A percentile compares a stretch with the other conserved stretches of the same genome.
These are phyloP conservation scores for Lasiosphaeriaceae sp. DNA, from an alignment of 495 filamentous ascomycete genomes.

Conservation along the genomic window DNA sequence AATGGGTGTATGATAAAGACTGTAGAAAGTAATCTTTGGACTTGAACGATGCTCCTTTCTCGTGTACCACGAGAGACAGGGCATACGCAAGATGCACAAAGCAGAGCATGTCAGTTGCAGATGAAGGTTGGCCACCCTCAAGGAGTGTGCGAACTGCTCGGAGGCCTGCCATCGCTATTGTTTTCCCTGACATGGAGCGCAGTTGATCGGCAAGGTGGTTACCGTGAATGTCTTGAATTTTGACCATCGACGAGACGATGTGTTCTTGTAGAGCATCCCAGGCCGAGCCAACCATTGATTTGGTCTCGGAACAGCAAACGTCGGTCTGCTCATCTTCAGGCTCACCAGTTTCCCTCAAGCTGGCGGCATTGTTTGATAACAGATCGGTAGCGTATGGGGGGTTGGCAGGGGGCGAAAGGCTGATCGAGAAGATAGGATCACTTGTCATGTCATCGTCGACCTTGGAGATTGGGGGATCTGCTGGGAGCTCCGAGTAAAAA, in stretches of 20 bases:
- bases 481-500: slow-evolving; percentile 33
- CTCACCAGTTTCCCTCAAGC: slow-evolving; percentile 10
- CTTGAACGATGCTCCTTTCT: slow-evolving; percentile 23
- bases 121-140: slow-evolving; percentile 24
- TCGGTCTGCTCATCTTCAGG: slow-evolving; percentile 15
- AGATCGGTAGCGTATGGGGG: slow-evolving; percentile 30
- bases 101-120: slow-evolving; percentile 38
- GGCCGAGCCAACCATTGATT: slow-evolving; percentile 34
- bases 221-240: slow-evolving; percentile 29
- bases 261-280: slow-evolving; percentile 42
- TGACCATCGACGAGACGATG: slow-evolving; percentile 33
- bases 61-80: slow-evolving; percentile 39
- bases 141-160: slow-evolving; percentile 31
- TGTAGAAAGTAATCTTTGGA: slow-evolving; percentile 36
- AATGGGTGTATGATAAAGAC: slow-evolving; percentile 31
- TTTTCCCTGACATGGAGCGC: slow-evolving; percentile 29
- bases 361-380: slow-evolving; percentile 20
- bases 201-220: slow-evolving; percentile 38
- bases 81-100: slow-evolving; percentile 44
- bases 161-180: slow-evolving; percentile 36
- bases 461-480: slow-evolving; percentile 7
- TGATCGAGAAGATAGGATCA: slow-evolving; percentile 28
- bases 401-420: slow-evolving; percentile 18
- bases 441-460: slow-evolving; percentile 10
- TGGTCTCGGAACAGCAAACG: slow-evolving; percentile 31